Evolutionary conservation across 768 basidiomycete species (phyloP), one percentile per base, ranked within the genome.

Genomic region (Suillus discolor): DNA sequence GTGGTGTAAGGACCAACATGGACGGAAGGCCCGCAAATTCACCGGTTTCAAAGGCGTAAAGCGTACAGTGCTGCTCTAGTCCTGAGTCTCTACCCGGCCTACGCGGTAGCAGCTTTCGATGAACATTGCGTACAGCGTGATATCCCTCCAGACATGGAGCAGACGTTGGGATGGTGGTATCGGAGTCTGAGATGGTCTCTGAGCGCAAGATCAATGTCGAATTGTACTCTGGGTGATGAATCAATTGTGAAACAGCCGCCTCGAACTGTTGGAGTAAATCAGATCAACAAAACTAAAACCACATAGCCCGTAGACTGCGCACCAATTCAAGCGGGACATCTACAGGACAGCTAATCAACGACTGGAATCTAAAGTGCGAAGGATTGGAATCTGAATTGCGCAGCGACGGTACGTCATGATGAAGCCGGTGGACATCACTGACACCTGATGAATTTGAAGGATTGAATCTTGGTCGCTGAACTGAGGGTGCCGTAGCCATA

Each of bases 221-320:
- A 73, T 96, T 97, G 74, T 94, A 93, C 72, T 98, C 96, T 7
- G 96, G 96, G 72, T 97, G 94, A 44, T 91, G 85, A 8, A 95
- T 81, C 20, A 97, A 80, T 67, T 93, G 90, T 31, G 84, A 85
- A 39, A 91, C 75, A 0, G 91, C 92, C 1, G 75, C 72, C 68
- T 91, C 86, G 72, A 97, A 97, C 93, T 95, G 67, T 20, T 57
- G 42, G 61, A 42, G 57, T 51, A 54, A 34, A 62, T 38, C 59
- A 36, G n/a, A 28, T 44, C 42, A 47, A 23, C 57, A 11, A 47
- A 18, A 25, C 47, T 13, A n/a, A 18, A 20, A 45, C 8, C 8
- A 49, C 18, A 16, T 25, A 49, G 18, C 15, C 13, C 15, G 44
- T 4, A 18, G 9, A 57, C 15, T 41, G 41, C 20, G 54, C 67